Conservation (phyloP, 1,284 basidiomycete genomes). For the Fomitopsis pinicola region DNA sequence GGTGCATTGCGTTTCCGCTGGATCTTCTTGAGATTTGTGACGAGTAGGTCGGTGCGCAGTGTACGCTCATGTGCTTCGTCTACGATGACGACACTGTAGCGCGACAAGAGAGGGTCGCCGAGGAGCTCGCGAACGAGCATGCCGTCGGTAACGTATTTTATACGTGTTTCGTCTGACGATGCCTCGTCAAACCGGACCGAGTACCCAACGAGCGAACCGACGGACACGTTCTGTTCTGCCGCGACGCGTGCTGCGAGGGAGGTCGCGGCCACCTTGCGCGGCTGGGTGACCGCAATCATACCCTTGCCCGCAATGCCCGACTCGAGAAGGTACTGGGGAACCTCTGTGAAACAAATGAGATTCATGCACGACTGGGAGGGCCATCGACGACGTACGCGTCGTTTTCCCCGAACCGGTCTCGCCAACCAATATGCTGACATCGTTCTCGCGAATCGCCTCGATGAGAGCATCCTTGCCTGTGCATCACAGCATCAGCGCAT, state of each 20-base stretch:
- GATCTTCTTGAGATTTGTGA: conserved; percentile 89
- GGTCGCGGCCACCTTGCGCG: conserved; percentile 90
- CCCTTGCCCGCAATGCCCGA: conserved; percentile 59
- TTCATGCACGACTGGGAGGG: not conserved
- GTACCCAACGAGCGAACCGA: conserved; percentile 86
- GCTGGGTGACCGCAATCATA: conserved; percentile 87
- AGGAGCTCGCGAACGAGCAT: conserved; percentile 93
- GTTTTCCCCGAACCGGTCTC: conserved; percentile 99
- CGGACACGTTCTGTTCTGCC: conserved; percentile 67
- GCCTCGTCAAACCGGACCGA: conserved; percentile 94
- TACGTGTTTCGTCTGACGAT: conserved; percentile 63
- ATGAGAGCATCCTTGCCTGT: conserved; percentile 75
- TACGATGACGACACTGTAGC: conserved; percentile 88
- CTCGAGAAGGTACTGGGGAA: conserved; percentile 87
- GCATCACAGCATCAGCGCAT: not conserved
- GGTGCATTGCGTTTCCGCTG: conserved; percentile 61
- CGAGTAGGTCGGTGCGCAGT: conserved; percentile 90
- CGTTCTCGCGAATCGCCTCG: conserved; percentile 70
- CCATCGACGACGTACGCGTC: conserved; percentile 64
- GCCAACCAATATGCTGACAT: conserved; percentile 89
- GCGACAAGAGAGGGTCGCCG: conserved; percentile 70
- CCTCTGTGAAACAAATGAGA: conserved; percentile 45
- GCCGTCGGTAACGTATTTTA: conserved; percentile 97
- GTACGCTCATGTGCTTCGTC: conserved; percentile 99
- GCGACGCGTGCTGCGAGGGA: conserved; percentile 90